A percentile compares a stretch with the other conserved stretches of the same genome.
These are phyloP conservation scores for Euphorbia corollata DNA, from an alignment of 441 rosid species.

Conservation along the genomic window DNA sequence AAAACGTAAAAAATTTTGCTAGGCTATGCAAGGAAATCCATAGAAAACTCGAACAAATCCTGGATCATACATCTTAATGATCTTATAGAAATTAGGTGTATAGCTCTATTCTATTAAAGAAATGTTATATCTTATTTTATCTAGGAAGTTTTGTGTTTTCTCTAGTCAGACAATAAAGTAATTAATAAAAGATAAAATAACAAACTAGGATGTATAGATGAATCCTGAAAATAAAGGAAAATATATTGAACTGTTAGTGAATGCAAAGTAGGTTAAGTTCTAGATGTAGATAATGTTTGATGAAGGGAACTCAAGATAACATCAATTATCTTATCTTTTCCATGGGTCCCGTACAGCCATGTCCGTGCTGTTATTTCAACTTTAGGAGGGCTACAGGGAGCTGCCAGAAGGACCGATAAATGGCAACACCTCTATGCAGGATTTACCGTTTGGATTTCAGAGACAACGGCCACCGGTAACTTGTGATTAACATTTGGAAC, in stretches of 20 bases:
- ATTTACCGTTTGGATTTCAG: constrained; percentile 76
- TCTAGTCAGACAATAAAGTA: background rate
- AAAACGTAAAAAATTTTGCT: background rate
- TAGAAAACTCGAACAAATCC: background rate
- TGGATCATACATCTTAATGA: background rate
- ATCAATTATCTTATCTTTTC: background rate
- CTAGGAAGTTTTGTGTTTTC: background rate
- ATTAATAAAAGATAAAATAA: too few species aligned
- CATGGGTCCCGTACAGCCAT: constrained; percentile 50
- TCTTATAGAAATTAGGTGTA: background rate
- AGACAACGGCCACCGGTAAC: constrained; percentile 68
- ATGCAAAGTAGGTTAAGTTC: background rate
- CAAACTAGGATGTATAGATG: too few species aligned
- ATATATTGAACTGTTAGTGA: background rate
- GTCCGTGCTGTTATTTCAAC: constrained; percentile 81
- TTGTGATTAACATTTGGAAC: constrained; percentile 8
- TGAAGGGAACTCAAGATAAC: background rate
- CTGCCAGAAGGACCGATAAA: constrained; percentile 48
- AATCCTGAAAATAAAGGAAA: background rate
- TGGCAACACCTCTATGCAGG: constrained; percentile 87
- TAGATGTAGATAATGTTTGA: background rate
- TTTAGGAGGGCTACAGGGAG: constrained; percentile 71
- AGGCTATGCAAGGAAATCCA: background rate
- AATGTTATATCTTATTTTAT: background rate
- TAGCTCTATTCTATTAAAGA: background rate